Evolutionary conservation across 208 protist genomes (phyloP).

Genomic region (Acanthamoeba pearcei): DNA sequence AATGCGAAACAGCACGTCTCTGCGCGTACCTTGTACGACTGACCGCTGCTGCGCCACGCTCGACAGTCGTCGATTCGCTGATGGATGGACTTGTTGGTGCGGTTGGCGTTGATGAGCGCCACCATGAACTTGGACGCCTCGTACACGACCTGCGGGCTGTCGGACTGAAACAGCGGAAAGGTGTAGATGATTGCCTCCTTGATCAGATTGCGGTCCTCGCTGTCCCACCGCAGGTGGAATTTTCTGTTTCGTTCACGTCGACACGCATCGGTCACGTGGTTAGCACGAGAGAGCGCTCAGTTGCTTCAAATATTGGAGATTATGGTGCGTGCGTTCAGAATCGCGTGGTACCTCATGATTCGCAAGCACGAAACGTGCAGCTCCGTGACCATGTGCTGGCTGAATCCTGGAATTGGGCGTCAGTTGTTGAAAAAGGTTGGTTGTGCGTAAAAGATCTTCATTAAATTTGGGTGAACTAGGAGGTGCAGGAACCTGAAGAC

Average conservation of each 20-base stretch:
- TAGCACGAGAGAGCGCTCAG: too few species aligned
- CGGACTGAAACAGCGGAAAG: conserved; percentile 64
- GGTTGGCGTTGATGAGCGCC: conserved; percentile 55
- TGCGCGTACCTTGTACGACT: conserved; percentile 19
- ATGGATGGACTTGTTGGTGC: conserved; percentile 44
- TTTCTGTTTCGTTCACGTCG: neutral
- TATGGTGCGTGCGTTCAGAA: neutral
- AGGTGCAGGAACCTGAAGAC: neutral
- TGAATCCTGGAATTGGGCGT: neutral
- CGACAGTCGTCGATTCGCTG: conserved; percentile 56
- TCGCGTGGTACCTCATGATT: neutral
- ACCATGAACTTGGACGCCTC: conserved; percentile 57
- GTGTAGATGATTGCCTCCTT: conserved; percentile 72
- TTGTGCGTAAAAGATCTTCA: neutral
- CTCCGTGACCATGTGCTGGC: conserved; percentile 58
- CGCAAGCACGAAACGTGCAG: conserved; percentile 62
- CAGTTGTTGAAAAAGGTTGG: neutral
- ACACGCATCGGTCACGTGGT: neutral
- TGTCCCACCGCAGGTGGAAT: conserved; percentile 45
- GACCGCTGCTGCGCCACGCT: conserved; percentile 20
- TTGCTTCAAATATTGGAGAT: too few species aligned
- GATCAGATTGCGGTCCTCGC: conserved; percentile 65
- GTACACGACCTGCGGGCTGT: conserved; percentile 37
- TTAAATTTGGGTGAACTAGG: too few species aligned
- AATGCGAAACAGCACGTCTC: neutral